Evolutionary conservation across 2,329 filamentous ascomycete genomes (phyloP), one percentile per base, ranked within the genome.

Genomic region (Cadophora malorum): DNA sequence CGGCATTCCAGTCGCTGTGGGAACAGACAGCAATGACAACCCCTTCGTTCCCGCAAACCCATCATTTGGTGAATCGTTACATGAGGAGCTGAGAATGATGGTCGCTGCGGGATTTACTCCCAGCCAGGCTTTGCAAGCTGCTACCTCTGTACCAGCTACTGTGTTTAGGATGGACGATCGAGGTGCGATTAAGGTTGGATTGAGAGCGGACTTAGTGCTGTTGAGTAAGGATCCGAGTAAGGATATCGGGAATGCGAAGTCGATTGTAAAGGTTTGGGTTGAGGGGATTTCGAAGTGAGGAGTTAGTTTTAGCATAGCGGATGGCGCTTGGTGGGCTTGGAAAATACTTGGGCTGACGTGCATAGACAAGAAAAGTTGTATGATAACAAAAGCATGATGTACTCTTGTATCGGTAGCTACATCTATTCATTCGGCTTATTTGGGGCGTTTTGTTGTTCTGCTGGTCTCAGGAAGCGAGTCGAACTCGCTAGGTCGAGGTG

Each of bases 231-330:
- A 55, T 45, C 49, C 61, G 21, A 55, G 45, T 41, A 19, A 55
- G 14, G 61, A 64, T 64, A 64, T 64, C n/a, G 47, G 49, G 8
- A 64, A 64, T 28, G 25, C 50, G 31, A 53, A 31, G 28, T 41
- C 3, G 5, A 55, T 55, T 16, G 8, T 55, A 31, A 38, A 55
- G 31, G 47, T 64, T 7, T 55, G 61, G 61, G 49, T 53, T 1
- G 52, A 53, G 21, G 49, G 61, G 1, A 14, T 55, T 38, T 16
- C 49, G 9, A 58, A 16, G 1, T 38, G 55, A 58, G 8, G 19
- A 10, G 8, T 28, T 28, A 3, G 3, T 28, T 28, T 28, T 28
- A 5, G 28, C 28, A 28, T 28, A 28, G 28, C 28, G 28, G 28
- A 28, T 28, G 28, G 28, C 28, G 25, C 35, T 38, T 38, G 35